Conservation (phyloP, 768 basidiomycete species). For the Leccinum broughii region DNA sequence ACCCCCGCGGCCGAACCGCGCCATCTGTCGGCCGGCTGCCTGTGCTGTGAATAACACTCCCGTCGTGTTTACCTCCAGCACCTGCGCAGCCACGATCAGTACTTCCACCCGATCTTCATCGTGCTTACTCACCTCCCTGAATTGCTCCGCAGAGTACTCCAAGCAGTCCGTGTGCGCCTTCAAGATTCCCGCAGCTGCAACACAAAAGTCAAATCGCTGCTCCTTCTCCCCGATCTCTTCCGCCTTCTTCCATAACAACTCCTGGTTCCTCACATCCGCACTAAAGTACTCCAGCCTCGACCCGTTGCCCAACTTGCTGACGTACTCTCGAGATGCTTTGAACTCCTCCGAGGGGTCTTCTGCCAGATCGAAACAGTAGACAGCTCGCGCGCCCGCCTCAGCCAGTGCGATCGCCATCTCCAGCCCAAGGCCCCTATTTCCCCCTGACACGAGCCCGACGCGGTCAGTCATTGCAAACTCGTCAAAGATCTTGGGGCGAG, state of each 20-base stretch:
- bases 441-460: constrained; percentile 64
- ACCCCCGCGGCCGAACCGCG: constrained; percentile 44
- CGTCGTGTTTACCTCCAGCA: constrained; percentile 64
- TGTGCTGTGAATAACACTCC: constrained; percentile 63
- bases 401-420: constrained; percentile 77
- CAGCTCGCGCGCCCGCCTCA: constrained; percentile 68
- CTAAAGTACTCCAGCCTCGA: constrained; percentile 59
- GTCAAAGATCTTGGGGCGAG: constrained; percentile 54
- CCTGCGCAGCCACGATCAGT: constrained; percentile 36
- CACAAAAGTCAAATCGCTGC: constrained; percentile 69
- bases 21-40: constrained; percentile 61
- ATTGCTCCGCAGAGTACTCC: constrained; percentile 64
- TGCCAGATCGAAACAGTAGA: constrained; percentile 72
- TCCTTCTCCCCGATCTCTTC: constrained; percentile 65
- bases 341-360: constrained; percentile 57
- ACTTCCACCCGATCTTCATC: not conserved
- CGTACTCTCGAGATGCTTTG: constrained; percentile 52
- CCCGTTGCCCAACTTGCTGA: constrained; percentile 43
- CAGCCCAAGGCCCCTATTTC: constrained; percentile 72
- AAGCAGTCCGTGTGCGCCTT: constrained; percentile 60
- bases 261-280: constrained; percentile 67
- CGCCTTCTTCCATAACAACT: constrained; percentile 54
- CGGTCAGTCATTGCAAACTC: constrained; percentile 59
- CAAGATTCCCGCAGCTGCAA: constrained; percentile 78
- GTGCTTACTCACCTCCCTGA: constrained; percentile 50